Conservation (phyloP, 192 early-diverging fungal species). For the Gorgonomyces haynaldii region DNA sequence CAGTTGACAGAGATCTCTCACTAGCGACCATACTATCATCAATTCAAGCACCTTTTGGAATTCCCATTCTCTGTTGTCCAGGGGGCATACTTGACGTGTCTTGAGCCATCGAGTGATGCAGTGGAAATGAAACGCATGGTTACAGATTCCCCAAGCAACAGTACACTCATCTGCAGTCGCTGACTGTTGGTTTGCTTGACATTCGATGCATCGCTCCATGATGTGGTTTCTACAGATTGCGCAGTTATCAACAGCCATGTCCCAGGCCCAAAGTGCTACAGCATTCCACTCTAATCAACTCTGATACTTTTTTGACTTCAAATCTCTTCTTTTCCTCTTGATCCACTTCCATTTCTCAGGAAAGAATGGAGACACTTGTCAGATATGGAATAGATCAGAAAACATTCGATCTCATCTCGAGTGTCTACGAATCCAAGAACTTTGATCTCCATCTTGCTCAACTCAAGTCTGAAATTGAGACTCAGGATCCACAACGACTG, state of each 20-base stretch:
- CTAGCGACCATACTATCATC: slow-evolving; percentile 7
- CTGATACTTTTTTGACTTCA: slow-evolving; percentile 79
- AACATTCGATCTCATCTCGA: too few species aligned
- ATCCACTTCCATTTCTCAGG: slow-evolving; percentile 11
- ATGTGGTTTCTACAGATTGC: slow-evolving; percentile 99
- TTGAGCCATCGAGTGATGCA: slow-evolving; percentile 98
- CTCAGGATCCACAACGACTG: too few species aligned
- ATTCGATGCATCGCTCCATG: slow-evolving; percentile 99
- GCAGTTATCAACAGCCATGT: slow-evolving; percentile 96
- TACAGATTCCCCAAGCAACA: slow-evolving; percentile 85
- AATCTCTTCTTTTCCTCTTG: slow-evolving; percentile 63
- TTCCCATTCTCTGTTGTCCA: slow-evolving; percentile 98
- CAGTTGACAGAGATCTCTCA: too few species aligned
- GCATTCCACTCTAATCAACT: slow-evolving; percentile 79
- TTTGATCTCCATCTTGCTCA: too few species aligned
- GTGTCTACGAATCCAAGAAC: too few species aligned
- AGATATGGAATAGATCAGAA: too few species aligned
- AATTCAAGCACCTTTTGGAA: slow-evolving; percentile 65
- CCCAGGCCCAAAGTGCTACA: slow-evolving; percentile 98
- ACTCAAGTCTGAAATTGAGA: too few species aligned
- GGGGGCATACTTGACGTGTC: slow-evolving; percentile 87
- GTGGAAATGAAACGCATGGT: slow-evolving; percentile 98
- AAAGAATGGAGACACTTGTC: too few species aligned
- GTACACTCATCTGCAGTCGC: slow-evolving; percentile 87
- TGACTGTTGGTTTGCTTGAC: slow-evolving; percentile 93